Evolutionary conservation across 345 rosid genomes (phyloP), one percentile per base, ranked within the genome.

Genomic region (Capsella bursapastoris): DNA sequence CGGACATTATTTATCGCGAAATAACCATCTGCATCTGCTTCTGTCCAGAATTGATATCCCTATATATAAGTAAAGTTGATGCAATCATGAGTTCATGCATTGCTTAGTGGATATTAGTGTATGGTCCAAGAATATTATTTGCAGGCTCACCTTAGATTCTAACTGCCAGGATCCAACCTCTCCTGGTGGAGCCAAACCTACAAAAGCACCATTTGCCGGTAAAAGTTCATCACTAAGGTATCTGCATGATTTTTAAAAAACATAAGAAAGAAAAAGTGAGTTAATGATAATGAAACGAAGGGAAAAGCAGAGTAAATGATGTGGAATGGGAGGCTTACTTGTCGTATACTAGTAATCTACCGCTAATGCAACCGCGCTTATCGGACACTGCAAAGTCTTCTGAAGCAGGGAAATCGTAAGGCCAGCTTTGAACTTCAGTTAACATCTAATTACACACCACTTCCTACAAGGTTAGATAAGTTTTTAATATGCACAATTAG

Each of bases 1-100:
- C 84, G 77, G 2, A 87, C 43, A 49, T 85, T 74, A 3, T 48
- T 70, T 44, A 94, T 85, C 1, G 69, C 51, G 66, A 91, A 94
- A 57, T 72, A 80, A 43, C 98, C 97, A 15, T 73, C 68, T 6
- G 38, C 53, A 61, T 91, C 92, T 2, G 96, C 75, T 73, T 55
- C 80, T 2, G 86, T 82, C 98, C 98, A 94, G 77, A 94, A 90
- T 67, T 88, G 97, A 38, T 91, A 91, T 16, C 73, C 88, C 96
- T 94, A 66, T 14, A 40, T 31, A 10, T 18, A 60, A 16, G 43
- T 10, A 27, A 43, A 43, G 12, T 13, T n/a, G 47, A 38, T 61
- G 22, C 25, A 66, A 29, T 4, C 28, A 31, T 47, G 32, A 61
- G 76, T 40, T 44, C 43, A 22, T 22, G 25, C 25, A 61, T 44